Percentiles rank a stretch among this genome's conserved stretches.
Conservation (phyloP, 164 flowering plant species). For the Vitis rotundifolia region DNA sequence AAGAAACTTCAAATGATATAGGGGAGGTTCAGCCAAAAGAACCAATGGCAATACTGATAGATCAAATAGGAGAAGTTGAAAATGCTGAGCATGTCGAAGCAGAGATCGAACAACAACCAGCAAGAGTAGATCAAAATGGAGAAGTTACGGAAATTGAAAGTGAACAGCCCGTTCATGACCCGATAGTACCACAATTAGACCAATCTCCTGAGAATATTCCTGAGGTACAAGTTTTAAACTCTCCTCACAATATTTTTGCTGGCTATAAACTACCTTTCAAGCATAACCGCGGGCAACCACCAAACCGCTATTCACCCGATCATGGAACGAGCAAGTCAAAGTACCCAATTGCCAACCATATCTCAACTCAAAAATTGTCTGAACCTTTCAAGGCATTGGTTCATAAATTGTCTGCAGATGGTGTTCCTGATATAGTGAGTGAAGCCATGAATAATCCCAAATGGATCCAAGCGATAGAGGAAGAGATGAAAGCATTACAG, state of each 20-base stretch:
- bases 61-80: too few species aligned
- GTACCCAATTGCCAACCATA: constrained; percentile 1
- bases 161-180: not conserved
- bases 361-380: not conserved
- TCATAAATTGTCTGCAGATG: too few species aligned
- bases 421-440: too few species aligned
- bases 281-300: not conserved
- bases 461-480: too few species aligned
- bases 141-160: not conserved
- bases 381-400: not conserved
- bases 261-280: not conserved
- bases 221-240: not conserved
- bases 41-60: too few species aligned
- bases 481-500: too few species aligned
- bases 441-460: too few species aligned
- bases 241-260: not conserved
- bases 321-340: not conserved
- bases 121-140: too few species aligned
- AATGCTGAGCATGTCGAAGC: too few species aligned
- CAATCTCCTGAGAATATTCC: constrained; percentile 1
- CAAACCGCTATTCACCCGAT: not conserved
- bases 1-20: too few species aligned
- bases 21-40: too few species aligned
- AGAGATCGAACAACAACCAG: too few species aligned
- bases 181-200: not conserved